phyloP scores from a whole-genome alignment of 2,329 filamentous ascomycete genomes.

The Aureobasidium leucospermi region DNA sequence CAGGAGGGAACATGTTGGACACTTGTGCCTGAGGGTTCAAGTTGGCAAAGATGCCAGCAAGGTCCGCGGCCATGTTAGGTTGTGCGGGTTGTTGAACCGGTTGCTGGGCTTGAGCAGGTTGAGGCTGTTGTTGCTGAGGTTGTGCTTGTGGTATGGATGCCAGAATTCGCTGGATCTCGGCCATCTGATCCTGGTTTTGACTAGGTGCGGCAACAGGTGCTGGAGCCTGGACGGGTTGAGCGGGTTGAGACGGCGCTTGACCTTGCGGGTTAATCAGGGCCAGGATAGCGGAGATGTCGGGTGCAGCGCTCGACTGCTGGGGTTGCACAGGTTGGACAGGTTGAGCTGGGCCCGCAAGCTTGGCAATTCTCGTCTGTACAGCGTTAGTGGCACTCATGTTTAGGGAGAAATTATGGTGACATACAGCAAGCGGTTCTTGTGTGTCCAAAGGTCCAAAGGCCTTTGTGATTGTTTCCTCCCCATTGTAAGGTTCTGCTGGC shows the following conservation, averaged over 20 bases:
- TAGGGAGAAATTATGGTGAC: slow-evolving; percentile 1
- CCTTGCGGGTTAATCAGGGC: slow-evolving; percentile 18
- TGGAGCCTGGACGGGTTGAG: slow-evolving; percentile 10
- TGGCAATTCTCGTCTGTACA: slow-evolving; percentile 1
- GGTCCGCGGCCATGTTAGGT: not conserved
- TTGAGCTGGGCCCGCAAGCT: slow-evolving; percentile 13
- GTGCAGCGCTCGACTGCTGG: slow-evolving; percentile 7
- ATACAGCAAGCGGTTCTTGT: slow-evolving; percentile 13
- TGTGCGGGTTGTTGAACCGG: not conserved
- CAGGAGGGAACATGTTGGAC: not conserved
- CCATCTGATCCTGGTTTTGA: slow-evolving; percentile 5
- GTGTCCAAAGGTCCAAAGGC: slow-evolving; percentile 32
- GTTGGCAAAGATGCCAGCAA: slow-evolving; percentile 12
- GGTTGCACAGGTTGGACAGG: slow-evolving; percentile 2
- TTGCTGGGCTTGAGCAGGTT: slow-evolving; percentile 9
- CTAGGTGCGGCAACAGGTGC: slow-evolving; percentile 13
- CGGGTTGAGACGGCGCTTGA: slow-evolving; percentile 19
- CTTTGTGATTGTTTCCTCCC: slow-evolving; percentile 23
- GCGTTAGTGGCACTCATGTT: not conserved
- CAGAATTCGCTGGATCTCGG: slow-evolving; percentile 20
- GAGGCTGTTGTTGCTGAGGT: slow-evolving; percentile 16
- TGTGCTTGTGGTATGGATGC: slow-evolving; percentile 17
- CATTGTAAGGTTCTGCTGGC: slow-evolving; percentile 32
- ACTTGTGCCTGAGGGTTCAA: not conserved
- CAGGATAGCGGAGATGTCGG: slow-evolving; percentile 17